Percentiles rank a stretch among this genome's conserved stretches.
These are phyloP conservation scores for Cyathus striatus DNA, from an alignment of 768 basidiomycete genomes.

Conservation along the genomic window DNA sequence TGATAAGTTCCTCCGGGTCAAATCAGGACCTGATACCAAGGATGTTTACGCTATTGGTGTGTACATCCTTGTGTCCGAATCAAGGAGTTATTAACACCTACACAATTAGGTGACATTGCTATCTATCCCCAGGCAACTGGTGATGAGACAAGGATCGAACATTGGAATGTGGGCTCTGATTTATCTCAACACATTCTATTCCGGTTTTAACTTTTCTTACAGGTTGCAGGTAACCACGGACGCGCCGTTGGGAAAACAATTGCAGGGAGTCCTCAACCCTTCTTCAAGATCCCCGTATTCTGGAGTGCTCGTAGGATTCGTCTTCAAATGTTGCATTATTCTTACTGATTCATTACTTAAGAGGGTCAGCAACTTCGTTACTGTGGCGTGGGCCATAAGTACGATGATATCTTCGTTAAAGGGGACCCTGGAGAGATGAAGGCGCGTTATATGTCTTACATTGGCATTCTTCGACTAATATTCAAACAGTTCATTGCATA, in stretches of 20 bases:
- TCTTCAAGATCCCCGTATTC: slow-evolving; percentile 78
- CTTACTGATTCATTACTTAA: slow-evolving; percentile 16
- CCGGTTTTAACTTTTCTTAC: no score
- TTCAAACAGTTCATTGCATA: slow-evolving; percentile 67
- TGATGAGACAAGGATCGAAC: slow-evolving; percentile 64
- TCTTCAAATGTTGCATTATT: not conserved
- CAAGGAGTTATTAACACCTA: not conserved
- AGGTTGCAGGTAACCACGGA: slow-evolving; percentile 82
- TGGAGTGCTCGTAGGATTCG: slow-evolving; percentile 90
- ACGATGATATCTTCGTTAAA: slow-evolving; percentile 74
- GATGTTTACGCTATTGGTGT: slow-evolving; percentile 70
- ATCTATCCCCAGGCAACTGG: slow-evolving; percentile 64
- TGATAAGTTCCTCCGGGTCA: slow-evolving; percentile 67
- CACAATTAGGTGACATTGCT: slow-evolving; percentile 66
- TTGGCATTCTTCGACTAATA: not conserved
- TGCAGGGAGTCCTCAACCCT: slow-evolving; percentile 58
- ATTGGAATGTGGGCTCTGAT: slow-evolving; percentile 99
- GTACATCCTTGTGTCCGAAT: slow-evolving; percentile 6
- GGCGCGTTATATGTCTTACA: slow-evolving; percentile 29
- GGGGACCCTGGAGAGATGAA: slow-evolving; percentile 76
- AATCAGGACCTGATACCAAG: slow-evolving; percentile 31
- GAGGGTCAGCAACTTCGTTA: slow-evolving; percentile 88
- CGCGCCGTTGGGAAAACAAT: slow-evolving; percentile 80
- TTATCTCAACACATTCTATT: no score
- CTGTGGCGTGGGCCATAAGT: slow-evolving; percentile 65